Base-by-base conservation (phyloP, 2,329 filamentous ascomycete genomes). In the Immersiporthe knoxdaviesiana region DNA sequence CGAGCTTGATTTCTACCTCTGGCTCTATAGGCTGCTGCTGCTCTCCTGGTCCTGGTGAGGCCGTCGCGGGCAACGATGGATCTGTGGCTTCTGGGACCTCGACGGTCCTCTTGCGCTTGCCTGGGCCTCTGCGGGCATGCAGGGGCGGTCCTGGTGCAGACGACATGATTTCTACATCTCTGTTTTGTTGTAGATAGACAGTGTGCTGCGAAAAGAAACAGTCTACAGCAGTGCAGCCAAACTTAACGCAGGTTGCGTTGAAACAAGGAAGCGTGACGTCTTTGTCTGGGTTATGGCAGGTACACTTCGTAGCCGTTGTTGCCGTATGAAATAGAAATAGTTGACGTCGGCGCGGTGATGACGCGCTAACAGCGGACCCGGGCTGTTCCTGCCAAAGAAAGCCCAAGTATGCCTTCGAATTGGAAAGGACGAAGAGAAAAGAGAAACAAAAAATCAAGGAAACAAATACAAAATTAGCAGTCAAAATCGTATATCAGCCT, bases 321-420 rank as follows among this genome's bases (percentile, higher is more conserved):
- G n/a, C n/a, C n/a, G n/a, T n/a, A n/a, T n/a, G n/a, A n/a, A n/a
- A n/a, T n/a, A n/a, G n/a, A n/a, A 27, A 7, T 47, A 32, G 11
- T 47, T 59, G 60, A 63, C 50, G 60, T 61, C 37, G 54, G 52
- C 69, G 67, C 69, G 67, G 64, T 60, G 44, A 58, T 59, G 56
- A 61, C 69, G 67, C 69, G 69, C 41, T 68, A 65, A 24, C 62
- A 68, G 37, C 61, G 65, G 67, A 68, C 69, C 50, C 41, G n/a
- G 44, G 44, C 47, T 54, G 35, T 2, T 16, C 2, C 30, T 32
- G 63, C 60, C 16, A 65, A 68, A 63, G 63, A 54, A 21, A 27
- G 11, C 30, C 18, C 27, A 14, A 60, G 16, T 32, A 24, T n/a
- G 60, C n/a, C 44, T 58, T n/a, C 16, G 27, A 82, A 32, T 35